phyloP scores from a whole-genome alignment of 192 early-diverging fungal genomes.

The Linnemannia elongata region DNA sequence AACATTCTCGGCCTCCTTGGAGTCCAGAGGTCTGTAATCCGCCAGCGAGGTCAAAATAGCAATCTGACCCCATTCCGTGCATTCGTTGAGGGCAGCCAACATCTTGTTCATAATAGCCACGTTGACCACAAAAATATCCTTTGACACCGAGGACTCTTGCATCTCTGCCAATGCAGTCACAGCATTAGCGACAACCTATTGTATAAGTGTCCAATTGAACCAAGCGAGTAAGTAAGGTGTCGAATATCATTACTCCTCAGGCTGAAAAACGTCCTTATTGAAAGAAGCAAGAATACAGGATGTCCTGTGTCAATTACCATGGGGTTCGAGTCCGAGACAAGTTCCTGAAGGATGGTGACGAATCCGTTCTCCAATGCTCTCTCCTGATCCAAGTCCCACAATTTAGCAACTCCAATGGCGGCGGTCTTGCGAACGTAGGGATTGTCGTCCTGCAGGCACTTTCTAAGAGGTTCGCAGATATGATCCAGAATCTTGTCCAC shows the following conservation, averaged over 20 bases:
- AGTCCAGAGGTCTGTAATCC: constrained; percentile 79
- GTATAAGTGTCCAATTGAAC: background rate
- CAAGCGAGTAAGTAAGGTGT: background rate
- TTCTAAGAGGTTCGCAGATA: constrained; percentile 89
- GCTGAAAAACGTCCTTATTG: background rate
- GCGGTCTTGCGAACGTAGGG: constrained; percentile 98
- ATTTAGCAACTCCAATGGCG: constrained; percentile 93
- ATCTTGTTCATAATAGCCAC: constrained; percentile 78
- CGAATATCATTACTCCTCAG: background rate
- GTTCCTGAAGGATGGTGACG: constrained; percentile 82
- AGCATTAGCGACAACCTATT: constrained; percentile 88
- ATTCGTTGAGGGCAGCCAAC: constrained; percentile 94
- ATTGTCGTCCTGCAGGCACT: constrained; percentile 90
- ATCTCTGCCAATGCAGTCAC: constrained; percentile 93
- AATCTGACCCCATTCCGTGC: constrained; percentile 98
- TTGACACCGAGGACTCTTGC: constrained; percentile 71
- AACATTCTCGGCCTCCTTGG: constrained; percentile 86
- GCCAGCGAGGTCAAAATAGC: constrained; percentile 88
- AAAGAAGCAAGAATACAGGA: background rate
- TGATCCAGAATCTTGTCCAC: constrained; percentile 95
- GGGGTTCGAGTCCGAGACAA: constrained; percentile 93
- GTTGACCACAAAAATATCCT: constrained; percentile 83
- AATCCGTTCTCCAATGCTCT: constrained; percentile 94
- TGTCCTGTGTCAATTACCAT: constrained; percentile 63
- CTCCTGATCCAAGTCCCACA: constrained; percentile 90